Conservation (phyloP, 768 basidiomycete species). For the Tricholoma flavovirens region DNA sequence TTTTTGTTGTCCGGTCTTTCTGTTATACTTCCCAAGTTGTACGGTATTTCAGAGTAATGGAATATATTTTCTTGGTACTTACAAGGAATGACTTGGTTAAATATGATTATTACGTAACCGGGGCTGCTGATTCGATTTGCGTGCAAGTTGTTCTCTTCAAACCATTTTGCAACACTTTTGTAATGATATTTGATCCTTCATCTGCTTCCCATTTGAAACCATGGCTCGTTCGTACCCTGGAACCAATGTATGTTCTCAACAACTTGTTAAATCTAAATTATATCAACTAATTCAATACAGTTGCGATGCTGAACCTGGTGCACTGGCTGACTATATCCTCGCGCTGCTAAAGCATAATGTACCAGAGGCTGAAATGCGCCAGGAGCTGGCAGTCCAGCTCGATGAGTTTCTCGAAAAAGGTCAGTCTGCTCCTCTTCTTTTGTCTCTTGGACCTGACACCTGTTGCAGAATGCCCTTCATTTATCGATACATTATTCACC, state of each 20-base stretch:
- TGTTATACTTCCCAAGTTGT: too few species aligned
- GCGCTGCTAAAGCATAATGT: conserved; percentile 90
- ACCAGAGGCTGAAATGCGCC: conserved; percentile 74
- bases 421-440: conserved; percentile 25
- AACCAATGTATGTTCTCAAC: conserved; percentile 69
- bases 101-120: too few species aligned
- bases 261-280: not conserved
- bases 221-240: conserved; percentile 85
- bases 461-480: conserved; percentile 54
- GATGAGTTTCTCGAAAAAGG: conserved; percentile 94
- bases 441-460: conserved; percentile 11
- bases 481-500: conserved; percentile 83
- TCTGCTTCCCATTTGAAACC: conserved; percentile 67
- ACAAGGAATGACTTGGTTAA: too few species aligned
- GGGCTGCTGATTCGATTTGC: too few species aligned
- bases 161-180: not conserved
- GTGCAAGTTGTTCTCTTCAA: not conserved
- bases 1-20: too few species aligned
- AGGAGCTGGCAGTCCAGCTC: conserved; percentile 69
- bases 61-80: too few species aligned
- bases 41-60: too few species aligned
- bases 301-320: conserved; percentile 94
- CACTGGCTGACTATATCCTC: conserved; percentile 90
- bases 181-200: conserved; percentile 65
- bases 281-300: conserved; percentile 33